Evolutionary conservation across 176 grass and related monocot species (phyloP).

Genomic region (Alloteropsis semialata): DNA sequence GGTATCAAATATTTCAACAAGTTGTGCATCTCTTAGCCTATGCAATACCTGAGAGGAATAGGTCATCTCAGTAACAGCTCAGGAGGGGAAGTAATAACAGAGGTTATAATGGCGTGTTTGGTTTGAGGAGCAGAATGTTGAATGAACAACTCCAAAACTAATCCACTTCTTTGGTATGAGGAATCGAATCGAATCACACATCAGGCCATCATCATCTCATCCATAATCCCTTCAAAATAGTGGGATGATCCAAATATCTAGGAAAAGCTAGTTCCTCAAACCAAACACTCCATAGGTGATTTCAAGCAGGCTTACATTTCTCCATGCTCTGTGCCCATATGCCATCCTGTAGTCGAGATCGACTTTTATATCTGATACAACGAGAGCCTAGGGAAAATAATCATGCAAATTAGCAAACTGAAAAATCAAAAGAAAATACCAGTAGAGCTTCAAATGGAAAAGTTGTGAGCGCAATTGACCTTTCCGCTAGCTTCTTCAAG

Average conservation of each 20-base stretch:
- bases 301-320: slow-evolving; percentile 61
- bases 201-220: background rate
- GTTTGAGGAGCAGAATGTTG: background rate
- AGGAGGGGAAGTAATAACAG: slow-evolving; percentile 18
- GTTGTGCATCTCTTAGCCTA: slow-evolving; percentile 72
- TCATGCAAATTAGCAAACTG: slow-evolving; percentile 32
- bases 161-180: background rate
- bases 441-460: slow-evolving; percentile 10
- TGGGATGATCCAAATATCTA: background rate
- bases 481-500: slow-evolving; percentile 87
- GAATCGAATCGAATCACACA: background rate
- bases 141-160: background rate
- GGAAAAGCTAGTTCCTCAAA: background rate
- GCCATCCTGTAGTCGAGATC: slow-evolving; percentile 77
- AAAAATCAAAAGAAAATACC: slow-evolving; percentile 5
- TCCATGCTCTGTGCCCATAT: slow-evolving; percentile 87
- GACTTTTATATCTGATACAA: slow-evolving; percentile 84
- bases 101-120: slow-evolving; percentile 7
- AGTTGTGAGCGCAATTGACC: slow-evolving; percentile 32
- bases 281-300: background rate
- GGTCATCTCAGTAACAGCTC: slow-evolving; percentile 14
- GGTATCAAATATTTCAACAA: slow-evolving; percentile 81
- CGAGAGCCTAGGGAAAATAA: slow-evolving; percentile 64
- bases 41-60: slow-evolving; percentile 61
- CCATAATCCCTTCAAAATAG: background rate